Evolutionary conservation across 106 monocot genomes (phyloP).

Genomic region (Acanthochlamys bracteata): DNA sequence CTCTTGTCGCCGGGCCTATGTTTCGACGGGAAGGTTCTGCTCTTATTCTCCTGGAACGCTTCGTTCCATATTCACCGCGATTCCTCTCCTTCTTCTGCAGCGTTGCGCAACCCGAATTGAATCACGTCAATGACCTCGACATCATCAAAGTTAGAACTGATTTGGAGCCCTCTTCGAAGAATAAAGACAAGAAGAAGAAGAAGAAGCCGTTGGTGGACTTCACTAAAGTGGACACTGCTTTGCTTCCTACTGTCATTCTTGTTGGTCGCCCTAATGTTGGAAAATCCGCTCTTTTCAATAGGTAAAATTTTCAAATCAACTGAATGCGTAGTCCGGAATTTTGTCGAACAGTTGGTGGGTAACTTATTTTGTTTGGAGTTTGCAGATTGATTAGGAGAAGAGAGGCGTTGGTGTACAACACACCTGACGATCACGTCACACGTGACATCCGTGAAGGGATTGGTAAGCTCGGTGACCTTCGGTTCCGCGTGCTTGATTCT

Average conservation of each 20-base stretch:
- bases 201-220: slow-evolving; percentile 64
- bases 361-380: neutral
- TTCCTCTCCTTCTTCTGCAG: too few species aligned
- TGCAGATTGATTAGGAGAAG: slow-evolving; percentile 80
- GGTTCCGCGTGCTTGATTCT: slow-evolving; percentile 89
- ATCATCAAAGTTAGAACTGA: too few species aligned
- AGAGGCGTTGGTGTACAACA: slow-evolving; percentile 93
- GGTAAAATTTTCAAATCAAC: slow-evolving; percentile 25
- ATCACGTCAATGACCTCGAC: too few species aligned
- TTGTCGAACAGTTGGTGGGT: neutral
- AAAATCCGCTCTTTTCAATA: slow-evolving; percentile 95
- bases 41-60: too few species aligned
- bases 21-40: too few species aligned
- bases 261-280: slow-evolving; percentile 96
- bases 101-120: too few species aligned
- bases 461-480: slow-evolving; percentile 83
- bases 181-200: slow-evolving; percentile 19
- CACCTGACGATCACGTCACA: slow-evolving; percentile 87
- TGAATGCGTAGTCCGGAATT: neutral
- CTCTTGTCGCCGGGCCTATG: too few species aligned
- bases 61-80: too few species aligned
- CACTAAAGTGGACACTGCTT: slow-evolving; percentile 55
- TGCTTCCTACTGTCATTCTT: slow-evolving; percentile 80
- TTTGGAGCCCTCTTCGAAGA: neutral
- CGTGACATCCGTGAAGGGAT: slow-evolving; percentile 89